Evolutionary conservation across 2,329 filamentous ascomycete genomes (phyloP), one percentile per base, ranked within the genome.

Genomic region (Aspergillus oerlinghausenensis): DNA sequence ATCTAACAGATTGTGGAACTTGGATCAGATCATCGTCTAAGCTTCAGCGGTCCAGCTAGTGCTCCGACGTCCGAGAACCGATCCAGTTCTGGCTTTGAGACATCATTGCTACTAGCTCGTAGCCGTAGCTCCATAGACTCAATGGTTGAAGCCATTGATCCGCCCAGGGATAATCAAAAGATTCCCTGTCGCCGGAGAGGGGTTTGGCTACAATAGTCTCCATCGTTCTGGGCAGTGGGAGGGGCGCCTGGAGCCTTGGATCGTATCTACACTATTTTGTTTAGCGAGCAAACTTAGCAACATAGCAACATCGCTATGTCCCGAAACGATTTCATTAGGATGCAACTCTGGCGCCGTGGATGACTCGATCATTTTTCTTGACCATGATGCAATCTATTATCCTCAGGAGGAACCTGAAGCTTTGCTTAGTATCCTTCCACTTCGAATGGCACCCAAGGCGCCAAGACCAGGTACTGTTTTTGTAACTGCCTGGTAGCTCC

Each of bases 111-210:
- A 14, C 29, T 38, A 38, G 32, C 32, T 17, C 32, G 14, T 38
- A 38, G 32, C 14, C 9, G 28, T 29, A 29, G 28, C 28, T 32
- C 29, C 29, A 32, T 14, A 14, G 29, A 32, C 10, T 17, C 32
- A 5, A 38, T 6, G 14, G 17, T 38, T 38, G 32, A 38, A 38
- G 11, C 55, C 63, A 61, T 57, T 69, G 69, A 71, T 71, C 66
- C 63, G 67, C 65, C 65, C 68, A 71, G 67, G 67, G 67, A 63
- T 66, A 57, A 48, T 52, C 40, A 26, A 57, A 58, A 54, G 58
- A 58, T 57, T 59, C 51, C 55, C 60, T 51, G 58, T 63, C 63
- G 63, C 63, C 63, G 60, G 59, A 45, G 11, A 35, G 40, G n/a
- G n/a, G n/a, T 19, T 55, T 60, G 58, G 57, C 40, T 60, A 43